phyloP scores from a whole-genome alignment of 2,329 filamentous ascomycete species.

The Hirsutella rhossiliensis region DNA sequence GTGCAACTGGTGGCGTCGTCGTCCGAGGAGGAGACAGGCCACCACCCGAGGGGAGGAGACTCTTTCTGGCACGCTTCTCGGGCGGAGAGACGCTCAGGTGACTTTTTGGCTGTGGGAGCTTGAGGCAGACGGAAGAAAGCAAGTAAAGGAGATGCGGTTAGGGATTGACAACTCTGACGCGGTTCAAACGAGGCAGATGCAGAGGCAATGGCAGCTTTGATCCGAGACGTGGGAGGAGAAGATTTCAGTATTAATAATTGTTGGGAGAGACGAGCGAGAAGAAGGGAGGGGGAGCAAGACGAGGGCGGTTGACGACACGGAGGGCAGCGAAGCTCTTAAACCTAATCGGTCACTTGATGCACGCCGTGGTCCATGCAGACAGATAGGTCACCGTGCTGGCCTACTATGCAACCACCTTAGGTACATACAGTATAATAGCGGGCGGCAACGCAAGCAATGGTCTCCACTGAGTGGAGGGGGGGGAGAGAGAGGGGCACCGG shows the following conservation, averaged over 20 bases:
- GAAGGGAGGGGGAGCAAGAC: neutral
- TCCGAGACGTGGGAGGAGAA: no score
- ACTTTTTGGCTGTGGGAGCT: neutral
- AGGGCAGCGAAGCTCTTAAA: conserved; percentile 5
- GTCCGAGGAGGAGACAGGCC: neutral
- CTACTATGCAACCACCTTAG: no score
- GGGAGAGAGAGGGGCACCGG: no score
- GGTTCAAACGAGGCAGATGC: no score
- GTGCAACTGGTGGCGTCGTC: neutral
- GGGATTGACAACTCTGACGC: no score
- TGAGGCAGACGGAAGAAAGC: neutral
- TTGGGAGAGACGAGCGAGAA: neutral
- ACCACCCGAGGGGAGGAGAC: neutral
- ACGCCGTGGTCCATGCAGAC: conserved; percentile 8
- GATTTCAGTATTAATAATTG: no score
- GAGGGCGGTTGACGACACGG: neutral
- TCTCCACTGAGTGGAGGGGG: no score
- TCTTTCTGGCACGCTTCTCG: neutral
- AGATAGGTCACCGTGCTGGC: neutral
- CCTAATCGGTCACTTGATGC: conserved; percentile 5
- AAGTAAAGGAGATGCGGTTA: no score
- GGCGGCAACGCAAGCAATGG: no score
- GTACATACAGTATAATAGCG: no score
- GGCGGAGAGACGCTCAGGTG: neutral
- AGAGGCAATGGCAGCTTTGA: no score